These are phyloP conservation scores for Talaromyces nanjingensis DNA, from an alignment of 495 filamentous ascomycete genomes.

Conservation along the genomic window DNA sequence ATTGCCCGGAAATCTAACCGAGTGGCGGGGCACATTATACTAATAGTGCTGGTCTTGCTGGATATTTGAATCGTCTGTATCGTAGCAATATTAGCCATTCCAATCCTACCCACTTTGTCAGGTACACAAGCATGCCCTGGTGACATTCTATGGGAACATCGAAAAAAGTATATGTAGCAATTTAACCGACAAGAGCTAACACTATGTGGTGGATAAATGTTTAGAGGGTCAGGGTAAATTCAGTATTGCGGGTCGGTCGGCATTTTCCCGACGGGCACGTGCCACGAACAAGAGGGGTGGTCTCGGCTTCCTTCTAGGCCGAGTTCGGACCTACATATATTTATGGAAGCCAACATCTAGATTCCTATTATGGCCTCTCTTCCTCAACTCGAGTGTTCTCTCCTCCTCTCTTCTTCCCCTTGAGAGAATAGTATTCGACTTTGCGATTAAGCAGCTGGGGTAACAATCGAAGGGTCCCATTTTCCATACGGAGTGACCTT, in stretches of 20 bases:
- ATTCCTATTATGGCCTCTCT: too few relatives aligned
- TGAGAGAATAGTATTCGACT: too few relatives aligned
- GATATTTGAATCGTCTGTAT: background rate
- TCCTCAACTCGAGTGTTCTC: too few relatives aligned
- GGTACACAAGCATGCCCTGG: background rate
- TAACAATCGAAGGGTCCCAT: too few relatives aligned
- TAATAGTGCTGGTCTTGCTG: background rate
- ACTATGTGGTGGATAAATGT: background rate
- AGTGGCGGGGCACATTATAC: constrained; percentile 5
- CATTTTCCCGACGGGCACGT: background rate
- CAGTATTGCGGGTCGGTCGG: background rate
- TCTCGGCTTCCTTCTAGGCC: too few relatives aligned
- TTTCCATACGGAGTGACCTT: too few relatives aligned
- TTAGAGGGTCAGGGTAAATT: background rate
- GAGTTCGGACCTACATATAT: too few relatives aligned
- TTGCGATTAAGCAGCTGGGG: too few relatives aligned
- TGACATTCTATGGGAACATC: background rate
- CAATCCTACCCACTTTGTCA: background rate
- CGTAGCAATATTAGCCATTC: background rate
- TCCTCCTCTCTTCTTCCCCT: too few relatives aligned
- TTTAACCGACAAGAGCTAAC: background rate
- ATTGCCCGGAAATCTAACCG: constrained; percentile 1
- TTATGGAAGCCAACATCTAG: too few relatives aligned
- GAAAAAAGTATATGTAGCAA: background rate
- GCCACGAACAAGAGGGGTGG: background rate